phyloP scores from a whole-genome alignment of 106 monocot genomes.

The Cymbidium sinense region DNA sequence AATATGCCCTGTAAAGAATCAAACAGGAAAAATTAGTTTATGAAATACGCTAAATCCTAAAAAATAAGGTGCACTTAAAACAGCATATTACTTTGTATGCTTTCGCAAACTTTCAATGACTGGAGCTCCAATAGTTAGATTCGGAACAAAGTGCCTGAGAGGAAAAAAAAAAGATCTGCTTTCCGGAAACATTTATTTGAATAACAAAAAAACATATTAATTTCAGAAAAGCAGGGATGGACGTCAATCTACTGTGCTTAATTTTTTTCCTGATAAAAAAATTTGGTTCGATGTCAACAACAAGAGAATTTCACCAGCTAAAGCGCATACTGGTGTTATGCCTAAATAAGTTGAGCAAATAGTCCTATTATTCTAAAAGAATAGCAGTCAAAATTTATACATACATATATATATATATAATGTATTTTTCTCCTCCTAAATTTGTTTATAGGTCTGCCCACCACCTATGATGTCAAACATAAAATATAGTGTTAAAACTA shows the following conservation, averaged over 20 bases:
- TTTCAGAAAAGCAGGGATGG: neutral
- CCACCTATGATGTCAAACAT: too few relatives aligned
- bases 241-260: neutral
- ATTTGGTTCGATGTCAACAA: neutral
- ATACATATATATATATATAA: too few relatives aligned
- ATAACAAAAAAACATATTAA: neutral
- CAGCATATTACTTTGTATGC: slow-evolving; percentile 54
- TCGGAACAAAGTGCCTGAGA: slow-evolving; percentile 93
- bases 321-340: neutral
- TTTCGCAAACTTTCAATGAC: slow-evolving; percentile 90
- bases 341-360: neutral
- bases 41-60: neutral
- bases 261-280: neutral
- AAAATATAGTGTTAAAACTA: too few relatives aligned
- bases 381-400: too few relatives aligned
- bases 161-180: neutral
- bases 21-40: slow-evolving; percentile 6
- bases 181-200: neutral
- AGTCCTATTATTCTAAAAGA: neutral
- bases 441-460: too few relatives aligned
- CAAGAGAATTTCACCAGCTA: neutral
- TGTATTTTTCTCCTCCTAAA: too few relatives aligned
- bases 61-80: neutral
- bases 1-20: slow-evolving; percentile 59
- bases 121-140: slow-evolving; percentile 96